Base-by-base conservation (phyloP, 73 alveolate species). In the Paramecium sonneborni region DNA sequence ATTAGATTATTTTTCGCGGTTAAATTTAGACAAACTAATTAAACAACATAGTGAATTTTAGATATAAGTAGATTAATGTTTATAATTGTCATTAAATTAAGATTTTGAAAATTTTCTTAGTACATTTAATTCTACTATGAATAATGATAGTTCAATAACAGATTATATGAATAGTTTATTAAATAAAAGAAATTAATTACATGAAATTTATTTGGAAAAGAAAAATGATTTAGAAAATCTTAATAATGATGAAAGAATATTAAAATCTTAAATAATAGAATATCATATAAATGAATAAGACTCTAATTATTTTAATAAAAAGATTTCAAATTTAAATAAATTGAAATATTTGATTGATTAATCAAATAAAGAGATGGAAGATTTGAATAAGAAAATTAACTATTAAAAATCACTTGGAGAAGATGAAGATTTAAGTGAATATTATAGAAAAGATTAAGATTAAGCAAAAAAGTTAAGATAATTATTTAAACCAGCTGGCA, bases 341-440 rank as follows among this genome's bases (percentile, higher is more conserved):
- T 18, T 18, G 30, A 52, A 52, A 8, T 52, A 52, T 4, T 15
- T 6, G 30, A 52, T 52, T 18, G 68, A 52, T 3, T 18, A 52
- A 52, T 52, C 34, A 0, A 52, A 18, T 18, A 9, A 18, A n/a
- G 68, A 52, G 18, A n/a, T 18, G 12, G 32, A 18, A 18, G 23
- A 52, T 52, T 0, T 52, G 68, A 52, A 18, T 18, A 14, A 52
- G 34, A 52, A 52, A 18, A 52, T 52, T 30, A 52, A 52, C 6
- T 18, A 52, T 18, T 21, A 52, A 52, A 52, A 18, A 18, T 52
- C 68, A 18, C 48, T 30, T 30, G 84, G 84, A 30, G 84, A 62
- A 62, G 84, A 62, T 23, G 84, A 62, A 62, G 84, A 62, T 26
- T 62, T 62, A 62, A 62, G 48, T 32, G 44, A 62, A 12, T 62